phyloP scores from a whole-genome alignment of 2,329 filamentous ascomycete species.

The Pseudopithomyces chartarum region DNA sequence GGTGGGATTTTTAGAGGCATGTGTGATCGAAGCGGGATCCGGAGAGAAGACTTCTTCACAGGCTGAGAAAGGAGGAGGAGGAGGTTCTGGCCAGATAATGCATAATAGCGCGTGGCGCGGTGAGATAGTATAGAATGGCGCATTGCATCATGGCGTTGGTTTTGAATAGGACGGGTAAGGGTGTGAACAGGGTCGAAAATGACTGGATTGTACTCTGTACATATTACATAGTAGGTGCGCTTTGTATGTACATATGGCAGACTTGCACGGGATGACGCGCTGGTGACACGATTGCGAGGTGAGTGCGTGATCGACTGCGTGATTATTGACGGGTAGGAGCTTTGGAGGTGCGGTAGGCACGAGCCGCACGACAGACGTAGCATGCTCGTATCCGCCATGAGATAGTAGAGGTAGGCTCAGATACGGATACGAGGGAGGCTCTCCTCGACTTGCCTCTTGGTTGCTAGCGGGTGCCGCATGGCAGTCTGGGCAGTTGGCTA shows the following conservation, averaged over 20 bases:
- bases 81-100: neutral
- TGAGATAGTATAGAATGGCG: neutral
- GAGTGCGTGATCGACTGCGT: too few relatives aligned
- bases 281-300: too few relatives aligned
- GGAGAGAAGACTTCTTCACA: constrained; percentile 53
- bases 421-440: neutral
- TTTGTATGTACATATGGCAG: too few relatives aligned
- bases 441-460: neutral
- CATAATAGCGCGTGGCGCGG: neutral
- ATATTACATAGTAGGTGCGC: too few relatives aligned
- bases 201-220: too few relatives aligned
- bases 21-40: constrained; percentile 86
- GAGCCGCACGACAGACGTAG: too few relatives aligned
- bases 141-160: neutral
- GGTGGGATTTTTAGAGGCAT: constrained; percentile 84
- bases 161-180: neutral
- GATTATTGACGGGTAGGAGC: too few relatives aligned
- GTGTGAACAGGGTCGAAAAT: too few relatives aligned
- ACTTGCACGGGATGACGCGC: too few relatives aligned
- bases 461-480: neutral
- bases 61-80: neutral
- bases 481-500: neutral
- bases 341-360: too few relatives aligned
- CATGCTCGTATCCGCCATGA: too few relatives aligned
- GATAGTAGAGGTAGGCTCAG: too few relatives aligned